phyloP scores from a whole-genome alignment of 208 protist genomes.

The Porcisia deanei region DNA sequence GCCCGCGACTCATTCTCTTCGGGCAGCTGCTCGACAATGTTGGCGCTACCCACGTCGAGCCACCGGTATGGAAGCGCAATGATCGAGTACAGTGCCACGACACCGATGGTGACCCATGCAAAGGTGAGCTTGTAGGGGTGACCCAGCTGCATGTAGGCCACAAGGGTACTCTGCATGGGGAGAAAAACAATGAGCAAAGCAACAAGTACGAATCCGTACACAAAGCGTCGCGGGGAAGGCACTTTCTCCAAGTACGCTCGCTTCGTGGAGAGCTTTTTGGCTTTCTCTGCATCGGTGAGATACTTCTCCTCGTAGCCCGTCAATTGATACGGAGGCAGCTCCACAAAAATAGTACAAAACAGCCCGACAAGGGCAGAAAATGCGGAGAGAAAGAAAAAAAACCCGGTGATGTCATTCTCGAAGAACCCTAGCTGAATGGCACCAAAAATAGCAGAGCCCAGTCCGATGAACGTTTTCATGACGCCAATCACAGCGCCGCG shows the following conservation, averaged over 20 bases:
- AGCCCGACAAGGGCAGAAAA: constrained; percentile 39
- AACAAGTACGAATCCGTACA: constrained; percentile 59
- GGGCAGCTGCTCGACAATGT: constrained; percentile 19
- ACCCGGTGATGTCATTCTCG: constrained; percentile 37
- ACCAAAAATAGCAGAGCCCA: constrained; percentile 83
- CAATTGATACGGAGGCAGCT: constrained; percentile 76
- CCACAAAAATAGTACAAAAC: constrained; percentile 55
- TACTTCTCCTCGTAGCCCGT: constrained; percentile 50
- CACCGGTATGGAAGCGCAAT: constrained; percentile 60
- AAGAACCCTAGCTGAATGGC: constrained; percentile 75
- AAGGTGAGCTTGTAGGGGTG: constrained; percentile 36
- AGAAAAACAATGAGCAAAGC: constrained; percentile 65
- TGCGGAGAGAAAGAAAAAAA: constrained; percentile 66
- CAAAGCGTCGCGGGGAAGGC: constrained; percentile 66
- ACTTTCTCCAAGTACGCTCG: constrained; percentile 65
- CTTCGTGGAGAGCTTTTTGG: constrained; percentile 40
- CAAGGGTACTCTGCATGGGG: constrained; percentile 51
- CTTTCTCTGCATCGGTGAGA: constrained; percentile 42
- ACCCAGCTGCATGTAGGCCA: constrained; percentile 40
- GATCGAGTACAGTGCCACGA: constrained; percentile 36
- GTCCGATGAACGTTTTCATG: constrained; percentile 86
- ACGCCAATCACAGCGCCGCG: constrained; percentile 79
- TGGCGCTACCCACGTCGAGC: constrained; percentile 45
- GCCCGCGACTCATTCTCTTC: neutral
- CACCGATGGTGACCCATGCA: constrained; percentile 38